These are phyloP conservation scores for Boletus smithii DNA, from an alignment of 1,284 basidiomycete species.

Conservation along the genomic window DNA sequence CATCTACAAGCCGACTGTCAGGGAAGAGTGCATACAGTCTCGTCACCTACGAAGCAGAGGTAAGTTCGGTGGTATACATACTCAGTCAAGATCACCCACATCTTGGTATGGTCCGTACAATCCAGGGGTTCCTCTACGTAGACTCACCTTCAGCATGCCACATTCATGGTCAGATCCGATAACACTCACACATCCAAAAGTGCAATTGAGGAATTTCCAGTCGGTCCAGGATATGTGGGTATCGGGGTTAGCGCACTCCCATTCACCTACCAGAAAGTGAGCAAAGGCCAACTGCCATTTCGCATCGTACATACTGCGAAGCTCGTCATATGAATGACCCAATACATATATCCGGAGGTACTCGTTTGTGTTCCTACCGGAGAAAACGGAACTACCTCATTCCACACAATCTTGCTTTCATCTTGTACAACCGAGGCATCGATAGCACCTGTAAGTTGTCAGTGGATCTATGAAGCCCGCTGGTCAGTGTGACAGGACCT, in stretches of 20 bases:
- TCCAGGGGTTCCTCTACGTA: constrained; percentile 65
- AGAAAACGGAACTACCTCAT: constrained; percentile 67
- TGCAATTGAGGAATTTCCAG: constrained; percentile 60
- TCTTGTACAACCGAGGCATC: constrained; percentile 65
- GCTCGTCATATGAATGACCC: constrained; percentile 65
- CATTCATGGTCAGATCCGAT: neutral
- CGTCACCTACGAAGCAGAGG: constrained; percentile 50
- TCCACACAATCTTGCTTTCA: constrained; percentile 61
- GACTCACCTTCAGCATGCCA: constrained; percentile 4
- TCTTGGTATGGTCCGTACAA: constrained; percentile 82
- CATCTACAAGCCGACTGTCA: constrained; percentile 68
- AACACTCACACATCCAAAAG: constrained; percentile 68
- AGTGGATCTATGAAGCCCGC: constrained; percentile 4
- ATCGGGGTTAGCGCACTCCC: constrained; percentile 52
- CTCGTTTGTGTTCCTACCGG: constrained; percentile 56
- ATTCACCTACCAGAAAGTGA: constrained; percentile 50
- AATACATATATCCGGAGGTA: constrained; percentile 73
- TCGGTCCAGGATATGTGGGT: constrained; percentile 65
- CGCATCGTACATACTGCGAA: constrained; percentile 46
- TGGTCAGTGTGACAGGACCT: neutral
- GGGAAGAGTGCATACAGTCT: constrained; percentile 62
- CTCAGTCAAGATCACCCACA: constrained; percentile 39
- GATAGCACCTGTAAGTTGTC: constrained; percentile 53
- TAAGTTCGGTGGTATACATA: constrained; percentile 5
- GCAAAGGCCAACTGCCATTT: neutral